Conservation (phyloP, 306 rosid species). For the Cucumis cinereus region DNA sequence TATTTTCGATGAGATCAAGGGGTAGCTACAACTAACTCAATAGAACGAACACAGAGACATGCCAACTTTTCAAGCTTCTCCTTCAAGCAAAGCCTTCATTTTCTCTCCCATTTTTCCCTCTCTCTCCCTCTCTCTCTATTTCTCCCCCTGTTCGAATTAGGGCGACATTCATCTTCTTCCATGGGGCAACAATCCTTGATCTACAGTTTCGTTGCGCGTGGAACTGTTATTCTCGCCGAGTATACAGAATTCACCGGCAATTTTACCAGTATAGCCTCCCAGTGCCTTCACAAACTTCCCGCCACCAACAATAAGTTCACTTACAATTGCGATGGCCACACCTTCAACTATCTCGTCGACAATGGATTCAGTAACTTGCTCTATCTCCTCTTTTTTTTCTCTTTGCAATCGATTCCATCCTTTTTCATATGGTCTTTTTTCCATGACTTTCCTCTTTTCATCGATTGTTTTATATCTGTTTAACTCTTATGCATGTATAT, state of each 20-base stretch:
- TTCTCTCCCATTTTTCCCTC: background rate
- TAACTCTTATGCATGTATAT: background rate
- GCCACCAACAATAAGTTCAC: conserved; percentile 71
- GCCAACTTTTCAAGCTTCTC: conserved; percentile 45
- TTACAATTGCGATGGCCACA: conserved; percentile 88
- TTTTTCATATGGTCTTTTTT: background rate
- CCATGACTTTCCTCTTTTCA: background rate
- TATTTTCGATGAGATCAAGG: conserved; percentile 8
- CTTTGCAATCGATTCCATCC: background rate
- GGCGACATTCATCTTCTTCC: conserved; percentile 17
- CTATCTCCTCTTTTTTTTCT: background rate
- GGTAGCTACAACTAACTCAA: conserved; percentile 7
- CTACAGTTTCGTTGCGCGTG: conserved; percentile 91
- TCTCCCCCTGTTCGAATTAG: background rate
- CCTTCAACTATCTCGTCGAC: conserved; percentile 88
- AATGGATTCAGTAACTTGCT: conserved; percentile 63
- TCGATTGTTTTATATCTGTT: background rate
- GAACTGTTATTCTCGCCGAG: conserved; percentile 70
- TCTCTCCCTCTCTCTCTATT: background rate
- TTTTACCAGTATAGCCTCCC: conserved; percentile 64
- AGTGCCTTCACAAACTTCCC: conserved; percentile 93
- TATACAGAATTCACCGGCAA: conserved; percentile 82
- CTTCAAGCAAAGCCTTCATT: conserved; percentile 24
- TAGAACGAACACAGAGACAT: background rate
- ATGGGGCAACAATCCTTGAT: conserved; percentile 93